Evolutionary conservation across 306 rosid species (phyloP).

Genomic region (Sicyos edulis): DNA sequence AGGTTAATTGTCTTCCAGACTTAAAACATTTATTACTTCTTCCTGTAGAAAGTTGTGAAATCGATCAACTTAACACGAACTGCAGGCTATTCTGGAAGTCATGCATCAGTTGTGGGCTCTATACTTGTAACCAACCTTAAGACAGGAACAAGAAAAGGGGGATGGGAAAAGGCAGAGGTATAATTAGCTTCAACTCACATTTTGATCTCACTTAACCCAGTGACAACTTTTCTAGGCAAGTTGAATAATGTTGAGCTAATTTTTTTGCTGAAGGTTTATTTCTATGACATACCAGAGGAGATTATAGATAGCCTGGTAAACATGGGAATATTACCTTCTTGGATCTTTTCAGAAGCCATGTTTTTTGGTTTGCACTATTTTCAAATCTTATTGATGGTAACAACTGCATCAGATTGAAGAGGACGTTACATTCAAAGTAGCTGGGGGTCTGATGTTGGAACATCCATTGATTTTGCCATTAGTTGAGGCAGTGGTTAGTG

Average conservation of each 20-base stretch:
- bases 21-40: neutral
- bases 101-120: conserved; percentile 78
- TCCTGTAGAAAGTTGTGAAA: neutral
- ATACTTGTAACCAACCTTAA: conserved; percentile 74
- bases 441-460: conserved; percentile 90
- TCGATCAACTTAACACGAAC: conserved; percentile 12
- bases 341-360: conserved; percentile 21
- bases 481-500: conserved; percentile 81
- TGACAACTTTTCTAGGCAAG: neutral
- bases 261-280: conserved; percentile 52
- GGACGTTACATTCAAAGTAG: conserved; percentile 62
- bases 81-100: conserved; percentile 88
- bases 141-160: conserved; percentile 69
- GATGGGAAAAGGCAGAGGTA: conserved; percentile 92
- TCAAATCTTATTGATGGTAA: conserved; percentile 34
- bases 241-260: neutral
- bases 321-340: conserved; percentile 8
- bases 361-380: neutral
- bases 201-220: neutral
- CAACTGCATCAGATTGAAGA: conserved; percentile 71
- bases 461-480: conserved; percentile 80
- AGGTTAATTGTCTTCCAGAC: conserved; percentile 38
- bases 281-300: conserved; percentile 75
- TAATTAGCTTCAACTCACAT: neutral
- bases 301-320: conserved; percentile 71